phyloP scores from a whole-genome alignment of 164 flowering plant species.

The Brasenia schreberi region DNA sequence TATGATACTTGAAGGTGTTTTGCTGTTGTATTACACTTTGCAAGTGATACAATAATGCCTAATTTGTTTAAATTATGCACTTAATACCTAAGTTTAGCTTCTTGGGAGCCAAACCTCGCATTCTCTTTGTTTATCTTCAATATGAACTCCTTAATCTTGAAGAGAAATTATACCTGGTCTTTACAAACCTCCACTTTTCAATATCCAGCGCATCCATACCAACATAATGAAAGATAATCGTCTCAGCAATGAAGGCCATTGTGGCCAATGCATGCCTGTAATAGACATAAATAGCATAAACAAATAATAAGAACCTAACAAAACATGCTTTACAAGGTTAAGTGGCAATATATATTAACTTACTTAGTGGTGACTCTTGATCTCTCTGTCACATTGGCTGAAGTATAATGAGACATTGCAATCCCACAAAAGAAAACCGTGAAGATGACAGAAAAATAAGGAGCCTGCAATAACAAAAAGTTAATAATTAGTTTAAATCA shows the following conservation, averaged over 20 bases:
- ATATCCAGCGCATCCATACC: constrained; percentile 98
- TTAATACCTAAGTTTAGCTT: too few species aligned
- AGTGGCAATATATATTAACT: constrained; percentile 4
- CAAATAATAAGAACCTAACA: neutral
- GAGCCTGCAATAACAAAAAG: constrained; percentile 41
- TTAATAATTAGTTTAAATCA: neutral
- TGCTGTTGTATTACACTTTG: too few species aligned
- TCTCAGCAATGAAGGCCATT: constrained; percentile 73
- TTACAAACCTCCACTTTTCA: constrained; percentile 38
- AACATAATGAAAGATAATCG: constrained; percentile 83
- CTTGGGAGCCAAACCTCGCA: too few species aligned
- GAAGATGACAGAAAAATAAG: constrained; percentile 70
- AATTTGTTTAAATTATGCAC: too few species aligned
- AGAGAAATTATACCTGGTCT: constrained; percentile 21
- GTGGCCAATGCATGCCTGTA: constrained; percentile 90
- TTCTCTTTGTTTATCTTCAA: too few species aligned
- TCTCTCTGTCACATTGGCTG: constrained; percentile 94
- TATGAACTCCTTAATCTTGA: too few species aligned
- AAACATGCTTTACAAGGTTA: neutral
- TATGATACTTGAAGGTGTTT: too few species aligned
- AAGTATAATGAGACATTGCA: constrained; percentile 93
- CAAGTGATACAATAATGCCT: too few species aligned
- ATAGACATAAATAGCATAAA: constrained; percentile 2
- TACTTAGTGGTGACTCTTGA: constrained; percentile 70
- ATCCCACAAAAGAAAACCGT: constrained; percentile 94